Evolutionary conservation across 352 stramenopile species (phyloP), one percentile per base, ranked within the genome.

Genomic region (Stephanocyclus meneghinianus): DNA sequence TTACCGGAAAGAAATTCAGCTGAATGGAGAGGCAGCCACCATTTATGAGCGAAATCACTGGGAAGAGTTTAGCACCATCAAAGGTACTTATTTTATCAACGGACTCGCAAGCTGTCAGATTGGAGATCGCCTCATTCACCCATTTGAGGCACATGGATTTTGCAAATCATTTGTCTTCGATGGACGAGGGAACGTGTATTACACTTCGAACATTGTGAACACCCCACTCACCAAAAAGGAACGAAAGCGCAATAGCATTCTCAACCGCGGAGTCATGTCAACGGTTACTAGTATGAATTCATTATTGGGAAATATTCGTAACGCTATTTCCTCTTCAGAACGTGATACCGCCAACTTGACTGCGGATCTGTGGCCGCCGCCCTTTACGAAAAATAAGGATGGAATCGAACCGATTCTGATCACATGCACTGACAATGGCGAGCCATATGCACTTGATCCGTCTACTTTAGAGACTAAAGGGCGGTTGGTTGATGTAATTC

Each of bases 1-100:
- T 50, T 15, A 51, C 15, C 16, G 6, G 44, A 67, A 67, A 51
- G 59, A 67, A 29, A 67, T 67, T 11, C 0, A 15, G 3, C 26
- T 67, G 35, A 32, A 51, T 51, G 59, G 59, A 67, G 59, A 67
- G 26, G 15, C 59, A 9, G 44, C 21, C 30, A 51, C 16, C 3
- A 51, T 67, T 26, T 51, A 67, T 30, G 6, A 67, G n/a, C 59
- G 21, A 30, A 18, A 15, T 32, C 32, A 51, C 11, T 67, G 15
- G 13, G 59, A 67, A 29, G 59, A 67, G 30, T 67, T 67, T 32
- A 51, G 13, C 26, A n/a, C 35, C 11, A 51, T 67, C 26, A 67
- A 67, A 51, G 59, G 59, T 32, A 67, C 59, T 26, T 67, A 67
- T 51, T 67, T 67, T 26, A 67, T 67, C 4, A 67, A 67, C 2